These are phyloP conservation scores for Kwoniella sp. DNA, from an alignment of 768 basidiomycete genomes.

Conservation along the genomic window DNA sequence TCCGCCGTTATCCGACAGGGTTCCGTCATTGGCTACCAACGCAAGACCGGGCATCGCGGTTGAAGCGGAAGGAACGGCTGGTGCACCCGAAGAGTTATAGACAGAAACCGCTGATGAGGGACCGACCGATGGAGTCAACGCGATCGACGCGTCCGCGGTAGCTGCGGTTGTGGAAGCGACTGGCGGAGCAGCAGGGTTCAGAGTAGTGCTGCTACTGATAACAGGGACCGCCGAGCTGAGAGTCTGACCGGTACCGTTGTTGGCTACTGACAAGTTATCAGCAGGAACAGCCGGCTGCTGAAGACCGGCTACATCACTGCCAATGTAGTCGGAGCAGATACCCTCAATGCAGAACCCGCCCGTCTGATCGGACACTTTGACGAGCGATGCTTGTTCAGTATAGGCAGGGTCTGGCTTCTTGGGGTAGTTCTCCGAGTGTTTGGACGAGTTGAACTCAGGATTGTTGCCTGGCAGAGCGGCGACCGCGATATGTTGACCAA, in stretches of 20 bases:
- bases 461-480: constrained; percentile 33
- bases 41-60: neutral
- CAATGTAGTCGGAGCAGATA: constrained; percentile 27
- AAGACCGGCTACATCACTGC: constrained; percentile 3
- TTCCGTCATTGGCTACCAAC: neutral
- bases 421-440: constrained; percentile 13
- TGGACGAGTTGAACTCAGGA: constrained; percentile 37
- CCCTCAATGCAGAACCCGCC: constrained; percentile 23
- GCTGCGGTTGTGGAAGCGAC: too few species aligned
- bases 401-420: constrained; percentile 13
- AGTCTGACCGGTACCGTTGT: neutral
- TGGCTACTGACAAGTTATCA: neutral
- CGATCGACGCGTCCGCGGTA: too few species aligned
- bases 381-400: constrained; percentile 24
- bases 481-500: constrained; percentile 11
- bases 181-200: too few species aligned
- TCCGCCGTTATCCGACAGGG: neutral
- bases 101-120: neutral
- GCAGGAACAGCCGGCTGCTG: neutral
- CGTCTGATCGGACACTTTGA: constrained; percentile 19
- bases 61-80: neutral
- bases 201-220: neutral
- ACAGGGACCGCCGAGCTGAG: neutral
- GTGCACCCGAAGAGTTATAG: neutral
- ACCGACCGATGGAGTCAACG: neutral